Conservation (phyloP, 805 yeast species). For the Wickerhamomyces canadensis region DNA sequence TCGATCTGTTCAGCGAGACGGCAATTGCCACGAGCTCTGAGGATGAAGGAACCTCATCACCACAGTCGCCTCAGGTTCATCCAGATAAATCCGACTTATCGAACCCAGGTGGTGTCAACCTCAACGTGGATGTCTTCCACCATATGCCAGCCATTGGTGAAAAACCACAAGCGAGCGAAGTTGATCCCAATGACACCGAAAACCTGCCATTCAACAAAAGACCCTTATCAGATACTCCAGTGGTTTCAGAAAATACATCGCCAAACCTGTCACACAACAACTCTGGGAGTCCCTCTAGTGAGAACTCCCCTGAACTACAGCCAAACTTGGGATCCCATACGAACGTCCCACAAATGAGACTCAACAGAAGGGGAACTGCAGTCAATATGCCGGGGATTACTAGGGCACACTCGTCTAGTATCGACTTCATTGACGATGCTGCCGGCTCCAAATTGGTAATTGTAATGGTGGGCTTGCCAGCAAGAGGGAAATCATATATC, state of each 20-base stretch:
- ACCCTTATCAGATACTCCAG: slow-evolving; percentile 73
- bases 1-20: slow-evolving; percentile 12
- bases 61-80: slow-evolving; percentile 6
- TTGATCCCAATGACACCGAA: not conserved
- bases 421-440: slow-evolving; percentile 37
- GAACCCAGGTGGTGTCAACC: not conserved
- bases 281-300: slow-evolving; percentile 25
- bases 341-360: slow-evolving; percentile 20
- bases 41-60: slow-evolving; percentile 16
- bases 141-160: not conserved
- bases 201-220: slow-evolving; percentile 56
- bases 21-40: slow-evolving; percentile 22
- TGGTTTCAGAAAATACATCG: slow-evolving; percentile 49
- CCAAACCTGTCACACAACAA: slow-evolving; percentile 34
- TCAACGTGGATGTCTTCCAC: slow-evolving; percentile 2
- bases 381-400: slow-evolving; percentile 92
- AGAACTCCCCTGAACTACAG: slow-evolving; percentile 23
- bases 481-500: slow-evolving; percentile 90
- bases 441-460: slow-evolving; percentile 82
- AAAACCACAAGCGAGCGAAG: not conserved
- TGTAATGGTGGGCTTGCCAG: slow-evolving; percentile 96
- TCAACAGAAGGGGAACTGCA: slow-evolving; percentile 65
- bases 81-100: not conserved
- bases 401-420: slow-evolving; percentile 61
- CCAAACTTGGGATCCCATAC: slow-evolving; percentile 4